phyloP scores from a whole-genome alignment of 2,329 filamentous ascomycete genomes.

The Talaromyces sp. region DNA sequence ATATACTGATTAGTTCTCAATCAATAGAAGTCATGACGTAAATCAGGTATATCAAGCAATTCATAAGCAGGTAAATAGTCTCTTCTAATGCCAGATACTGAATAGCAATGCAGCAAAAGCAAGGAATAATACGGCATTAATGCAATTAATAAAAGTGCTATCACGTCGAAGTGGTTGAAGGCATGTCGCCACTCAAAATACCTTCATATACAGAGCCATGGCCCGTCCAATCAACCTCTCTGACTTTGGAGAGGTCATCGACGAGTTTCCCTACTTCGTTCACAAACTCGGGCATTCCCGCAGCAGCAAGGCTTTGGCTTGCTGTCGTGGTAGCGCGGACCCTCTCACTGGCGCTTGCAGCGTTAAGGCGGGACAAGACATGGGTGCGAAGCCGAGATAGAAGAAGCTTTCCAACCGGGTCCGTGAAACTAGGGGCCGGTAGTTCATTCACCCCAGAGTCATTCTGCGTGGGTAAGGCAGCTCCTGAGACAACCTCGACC shows the following conservation, averaged over 20 bases:
- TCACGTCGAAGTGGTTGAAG: background rate
- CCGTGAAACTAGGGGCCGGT: constrained; percentile 43
- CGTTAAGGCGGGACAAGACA: constrained; percentile 49
- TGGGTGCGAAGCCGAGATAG: constrained; percentile 56
- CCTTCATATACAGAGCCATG: constrained; percentile 55
- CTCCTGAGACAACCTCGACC: constrained; percentile 20
- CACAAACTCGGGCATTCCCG: constrained; percentile 59
- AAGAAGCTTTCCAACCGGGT: constrained; percentile 57
- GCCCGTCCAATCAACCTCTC: constrained; percentile 54
- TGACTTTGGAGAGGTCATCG: constrained; percentile 52
- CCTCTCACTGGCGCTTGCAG: constrained; percentile 56
- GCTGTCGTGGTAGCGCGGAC: constrained; percentile 54
- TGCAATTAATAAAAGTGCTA: background rate
- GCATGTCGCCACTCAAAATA: constrained; percentile 27
- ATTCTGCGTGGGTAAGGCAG: background rate
- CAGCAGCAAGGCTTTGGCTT: constrained; percentile 53
- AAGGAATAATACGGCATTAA: background rate
- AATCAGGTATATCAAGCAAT: background rate
- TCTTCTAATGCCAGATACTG: background rate
- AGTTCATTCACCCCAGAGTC: background rate
- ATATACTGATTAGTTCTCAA: no score
- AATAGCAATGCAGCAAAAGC: background rate
- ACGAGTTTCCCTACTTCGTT: constrained; percentile 55
- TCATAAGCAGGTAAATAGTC: background rate
- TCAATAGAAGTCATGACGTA: background rate